A percentile compares a stretch with the other conserved stretches of the same genome.
Evolutionary conservation across 805 yeast species (phyloP).

Genomic region (Candida hungchunana): DNA sequence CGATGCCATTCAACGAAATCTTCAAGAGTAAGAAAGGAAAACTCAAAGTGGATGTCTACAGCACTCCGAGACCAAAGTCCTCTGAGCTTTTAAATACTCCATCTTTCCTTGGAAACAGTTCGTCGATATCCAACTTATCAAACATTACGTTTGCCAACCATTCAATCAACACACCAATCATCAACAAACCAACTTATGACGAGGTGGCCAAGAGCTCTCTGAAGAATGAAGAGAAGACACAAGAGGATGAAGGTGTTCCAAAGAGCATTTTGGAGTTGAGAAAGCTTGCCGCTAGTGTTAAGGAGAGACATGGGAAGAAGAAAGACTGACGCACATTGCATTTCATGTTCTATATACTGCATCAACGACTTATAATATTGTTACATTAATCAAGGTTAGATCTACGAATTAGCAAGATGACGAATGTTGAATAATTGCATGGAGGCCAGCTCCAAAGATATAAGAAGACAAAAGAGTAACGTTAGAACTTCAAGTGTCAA

Average conservation of each 20-base stretch:
- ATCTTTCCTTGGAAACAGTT: conserved; percentile 22
- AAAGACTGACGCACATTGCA: not conserved
- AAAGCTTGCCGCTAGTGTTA: conserved; percentile 22
- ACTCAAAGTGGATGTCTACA: conserved; percentile 20
- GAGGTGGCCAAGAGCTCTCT: conserved; percentile 1
- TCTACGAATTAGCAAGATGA: too few relatives aligned
- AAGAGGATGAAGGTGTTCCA: conserved; percentile 14
- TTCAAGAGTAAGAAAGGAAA: conserved; percentile 14
- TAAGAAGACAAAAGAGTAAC: too few relatives aligned
- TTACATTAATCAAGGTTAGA: too few relatives aligned
- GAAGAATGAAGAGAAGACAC: conserved; percentile 1
- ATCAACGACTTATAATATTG: too few relatives aligned
- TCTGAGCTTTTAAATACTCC: conserved; percentile 28
- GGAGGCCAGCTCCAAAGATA: too few relatives aligned
- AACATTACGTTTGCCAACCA: conserved; percentile 25
- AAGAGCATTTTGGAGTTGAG: conserved; percentile 23
- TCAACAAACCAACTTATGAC: conserved; percentile 12
- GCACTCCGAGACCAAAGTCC: conserved; percentile 29
- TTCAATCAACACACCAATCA: conserved; percentile 12
- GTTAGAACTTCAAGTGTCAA: too few relatives aligned
- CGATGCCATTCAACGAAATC: conserved; percentile 8
- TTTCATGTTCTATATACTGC: too few relatives aligned
- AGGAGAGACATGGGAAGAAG: conserved; percentile 20
- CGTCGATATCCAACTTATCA: conserved; percentile 24
- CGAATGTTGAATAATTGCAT: too few relatives aligned